Conservation (phyloP, 345 rosid species). For the Gossypium anomalum region DNA sequence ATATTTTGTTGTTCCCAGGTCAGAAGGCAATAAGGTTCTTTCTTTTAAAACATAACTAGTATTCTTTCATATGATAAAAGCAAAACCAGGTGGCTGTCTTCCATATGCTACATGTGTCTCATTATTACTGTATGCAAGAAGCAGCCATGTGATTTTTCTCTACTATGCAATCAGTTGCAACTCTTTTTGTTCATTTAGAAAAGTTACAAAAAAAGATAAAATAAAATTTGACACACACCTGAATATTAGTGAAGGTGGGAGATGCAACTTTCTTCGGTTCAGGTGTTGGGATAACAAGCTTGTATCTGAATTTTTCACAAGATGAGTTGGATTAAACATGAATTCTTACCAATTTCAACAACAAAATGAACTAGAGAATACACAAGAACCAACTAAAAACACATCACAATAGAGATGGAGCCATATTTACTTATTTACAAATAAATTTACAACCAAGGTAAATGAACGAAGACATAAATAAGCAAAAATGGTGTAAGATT, state of each 20-base stretch:
- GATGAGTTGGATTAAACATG: conserved; percentile 10
- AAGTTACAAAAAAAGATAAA: neutral
- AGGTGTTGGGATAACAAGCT: conserved; percentile 75
- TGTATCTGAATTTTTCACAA: conserved; percentile 52
- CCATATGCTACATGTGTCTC: neutral
- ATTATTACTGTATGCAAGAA: neutral
- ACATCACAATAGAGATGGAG: neutral
- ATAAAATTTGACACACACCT: conserved; percentile 38
- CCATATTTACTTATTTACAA: neutral
- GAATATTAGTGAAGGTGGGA: conserved; percentile 76
- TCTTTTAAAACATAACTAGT: neutral
- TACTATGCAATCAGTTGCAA: neutral
- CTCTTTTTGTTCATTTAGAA: conserved; percentile 1
- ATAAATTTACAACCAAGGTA: neutral
- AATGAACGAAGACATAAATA: neutral
- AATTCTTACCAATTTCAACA: conserved; percentile 11
- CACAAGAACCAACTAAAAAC: neutral
- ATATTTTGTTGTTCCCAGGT: neutral
- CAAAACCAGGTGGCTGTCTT: neutral
- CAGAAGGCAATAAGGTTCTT: neutral
- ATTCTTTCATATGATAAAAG: conserved; percentile 5
- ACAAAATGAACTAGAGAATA: neutral
- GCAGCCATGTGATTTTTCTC: neutral
- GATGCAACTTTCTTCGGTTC: conserved; percentile 84
- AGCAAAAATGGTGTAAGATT: neutral